Conservation (phyloP, 2,329 filamentous ascomycete genomes). For the Phialophora verrucosa region DNA sequence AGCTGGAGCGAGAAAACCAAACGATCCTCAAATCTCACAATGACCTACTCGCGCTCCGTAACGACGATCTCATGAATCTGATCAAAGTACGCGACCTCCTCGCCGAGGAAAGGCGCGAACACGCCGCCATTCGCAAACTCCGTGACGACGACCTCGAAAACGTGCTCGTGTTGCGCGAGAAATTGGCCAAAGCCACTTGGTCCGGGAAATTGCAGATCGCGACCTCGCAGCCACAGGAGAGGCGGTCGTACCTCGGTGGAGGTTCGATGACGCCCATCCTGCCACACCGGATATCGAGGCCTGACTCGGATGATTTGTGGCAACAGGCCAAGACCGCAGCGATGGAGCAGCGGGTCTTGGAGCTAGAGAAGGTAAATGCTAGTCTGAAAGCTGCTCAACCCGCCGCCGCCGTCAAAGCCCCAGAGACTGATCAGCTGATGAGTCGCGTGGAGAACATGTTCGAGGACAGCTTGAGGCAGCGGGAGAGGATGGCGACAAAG, state of each 20-base stretch:
- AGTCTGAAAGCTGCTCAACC: conserved; percentile 44
- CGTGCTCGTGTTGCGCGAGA: conserved; percentile 47
- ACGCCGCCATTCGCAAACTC: conserved; percentile 48
- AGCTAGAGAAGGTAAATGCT: conserved; percentile 49
- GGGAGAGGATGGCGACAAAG: conserved; percentile 47
- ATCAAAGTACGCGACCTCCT: conserved; percentile 50
- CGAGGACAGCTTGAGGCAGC: conserved; percentile 48
- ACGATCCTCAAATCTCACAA: conserved; percentile 46
- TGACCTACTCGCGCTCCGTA: conserved; percentile 50
- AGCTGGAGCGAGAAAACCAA: conserved; percentile 48
- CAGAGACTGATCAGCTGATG: conserved; percentile 34
- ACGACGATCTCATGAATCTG: conserved; percentile 52
- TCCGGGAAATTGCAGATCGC: conserved; percentile 35
- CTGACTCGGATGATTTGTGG: conserved; percentile 48
- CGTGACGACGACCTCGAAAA: conserved; percentile 52
- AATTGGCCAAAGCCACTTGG: conserved; percentile 50
- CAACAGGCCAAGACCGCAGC: conserved; percentile 50
- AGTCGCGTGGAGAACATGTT: conserved; percentile 47
- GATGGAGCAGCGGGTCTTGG: conserved; percentile 51
- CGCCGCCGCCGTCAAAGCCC: not conserved
- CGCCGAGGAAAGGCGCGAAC: conserved; percentile 48
- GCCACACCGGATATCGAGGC: conserved; percentile 39
- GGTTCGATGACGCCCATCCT: conserved; percentile 34
- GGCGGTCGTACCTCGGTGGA: conserved; percentile 34
- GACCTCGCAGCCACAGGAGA: conserved; percentile 6